phyloP scores from a whole-genome alignment of 1,284 basidiomycete genomes.

The Microbotryum violaceum region DNA sequence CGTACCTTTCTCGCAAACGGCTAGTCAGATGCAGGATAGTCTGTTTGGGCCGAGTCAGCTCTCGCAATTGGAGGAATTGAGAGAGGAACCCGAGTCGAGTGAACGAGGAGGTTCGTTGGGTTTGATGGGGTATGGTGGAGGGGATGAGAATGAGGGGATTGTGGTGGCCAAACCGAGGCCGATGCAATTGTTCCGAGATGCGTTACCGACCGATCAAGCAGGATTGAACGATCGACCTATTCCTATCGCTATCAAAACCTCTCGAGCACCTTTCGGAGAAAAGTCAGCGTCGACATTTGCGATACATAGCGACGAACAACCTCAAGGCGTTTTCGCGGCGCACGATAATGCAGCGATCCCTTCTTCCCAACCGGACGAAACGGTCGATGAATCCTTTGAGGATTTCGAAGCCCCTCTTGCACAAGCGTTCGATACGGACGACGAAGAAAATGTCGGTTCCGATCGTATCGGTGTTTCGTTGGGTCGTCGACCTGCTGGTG shows the following conservation, averaged over 20 bases:
- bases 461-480: slow-evolving; percentile 20
- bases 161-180: background rate
- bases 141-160: slow-evolving; percentile 11
- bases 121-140: background rate
- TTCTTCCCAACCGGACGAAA: slow-evolving; percentile 9
- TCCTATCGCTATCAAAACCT: slow-evolving; percentile 19
- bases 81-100: background rate
- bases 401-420: slow-evolving; percentile 13
- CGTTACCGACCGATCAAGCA: background rate
- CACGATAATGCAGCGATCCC: slow-evolving; percentile 28
- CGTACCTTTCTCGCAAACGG: slow-evolving; percentile 26
- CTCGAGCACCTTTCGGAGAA: slow-evolving; percentile 25
- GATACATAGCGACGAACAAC: slow-evolving; percentile 39
- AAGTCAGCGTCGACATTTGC: slow-evolving; percentile 33
- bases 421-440: background rate
- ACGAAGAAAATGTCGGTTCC: background rate
- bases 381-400: background rate
- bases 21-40: slow-evolving; percentile 10
- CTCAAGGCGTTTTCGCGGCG: slow-evolving; percentile 36
- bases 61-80: slow-evolving; percentile 1
- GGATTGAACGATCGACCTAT: slow-evolving; percentile 16
- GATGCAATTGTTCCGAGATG: slow-evolving; percentile 16
- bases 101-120: background rate
- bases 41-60: background rate
- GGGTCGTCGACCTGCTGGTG: slow-evolving; percentile 15